Conservation (phyloP, 1,284 basidiomycete species). For the Amylostereum chailletii region DNA sequence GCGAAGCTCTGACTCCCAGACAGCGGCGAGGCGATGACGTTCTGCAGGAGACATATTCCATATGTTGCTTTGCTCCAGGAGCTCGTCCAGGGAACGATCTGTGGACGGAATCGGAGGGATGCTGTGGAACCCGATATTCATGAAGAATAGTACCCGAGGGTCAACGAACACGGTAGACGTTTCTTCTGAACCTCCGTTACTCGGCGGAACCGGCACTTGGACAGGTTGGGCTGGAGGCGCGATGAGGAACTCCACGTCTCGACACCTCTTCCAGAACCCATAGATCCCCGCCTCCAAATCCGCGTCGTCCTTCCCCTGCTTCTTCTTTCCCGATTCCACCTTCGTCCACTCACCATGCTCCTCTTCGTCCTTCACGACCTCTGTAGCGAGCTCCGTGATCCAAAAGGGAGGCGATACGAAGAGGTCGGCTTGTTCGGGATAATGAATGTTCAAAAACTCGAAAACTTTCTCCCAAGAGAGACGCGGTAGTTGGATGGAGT, state of each 20-base stretch:
- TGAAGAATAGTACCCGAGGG: too few relatives aligned
- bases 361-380: constrained; percentile 8
- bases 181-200: too few relatives aligned
- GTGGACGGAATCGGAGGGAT: constrained; percentile 12
- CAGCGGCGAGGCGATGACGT: constrained; percentile 16
- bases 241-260: constrained; percentile 14
- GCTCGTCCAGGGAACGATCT: constrained; percentile 10
- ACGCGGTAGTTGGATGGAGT: constrained; percentile 14
- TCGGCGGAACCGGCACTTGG: neutral
- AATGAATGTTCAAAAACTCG: constrained; percentile 12
- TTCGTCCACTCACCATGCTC: constrained; percentile 15
- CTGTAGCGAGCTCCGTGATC: constrained; percentile 11
- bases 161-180: too few relatives aligned
- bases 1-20: constrained; percentile 17
- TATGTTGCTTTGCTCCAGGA: constrained; percentile 12
- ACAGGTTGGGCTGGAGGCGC: neutral
- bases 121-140: constrained; percentile 13
- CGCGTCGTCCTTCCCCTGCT: constrained; percentile 6
- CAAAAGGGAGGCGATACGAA: constrained; percentile 16
- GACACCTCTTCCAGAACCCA: constrained; percentile 14
- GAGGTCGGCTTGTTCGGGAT: constrained; percentile 10
- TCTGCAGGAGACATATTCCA: constrained; percentile 20
- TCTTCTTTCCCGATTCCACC: constrained; percentile 3
- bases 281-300: constrained; percentile 9
- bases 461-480: constrained; percentile 11